Conservation (phyloP, 2,329 filamentous ascomycete species). For the Hansfordia pulvinata region DNA sequence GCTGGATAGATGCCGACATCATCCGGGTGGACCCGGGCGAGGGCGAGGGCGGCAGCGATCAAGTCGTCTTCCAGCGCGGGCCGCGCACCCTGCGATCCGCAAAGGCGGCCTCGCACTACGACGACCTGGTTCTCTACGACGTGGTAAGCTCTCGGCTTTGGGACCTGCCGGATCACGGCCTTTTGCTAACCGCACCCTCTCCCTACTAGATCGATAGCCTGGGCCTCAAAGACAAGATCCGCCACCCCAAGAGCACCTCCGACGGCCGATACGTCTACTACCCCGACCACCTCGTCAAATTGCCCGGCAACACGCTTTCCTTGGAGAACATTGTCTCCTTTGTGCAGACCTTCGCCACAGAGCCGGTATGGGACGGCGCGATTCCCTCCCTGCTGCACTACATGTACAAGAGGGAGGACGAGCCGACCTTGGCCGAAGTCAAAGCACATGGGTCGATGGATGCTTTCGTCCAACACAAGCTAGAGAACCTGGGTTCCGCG, state of each 20-base stretch:
- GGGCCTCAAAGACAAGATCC: constrained; percentile 38
- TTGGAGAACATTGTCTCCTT: constrained; percentile 4
- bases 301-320: constrained; percentile 6
- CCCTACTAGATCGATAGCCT: constrained; percentile 39
- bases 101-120: constrained; percentile 25
- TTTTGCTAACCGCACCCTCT: constrained; percentile 6
- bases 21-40: constrained; percentile 38
- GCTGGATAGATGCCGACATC: constrained; percentile 65
- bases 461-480: too few relatives aligned
- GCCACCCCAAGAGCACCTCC: constrained; percentile 33
- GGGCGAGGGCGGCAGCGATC: constrained; percentile 35
- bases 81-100: constrained; percentile 59
- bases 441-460: too few relatives aligned
- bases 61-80: constrained; percentile 69
- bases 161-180: constrained; percentile 3
- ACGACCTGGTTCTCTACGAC: constrained; percentile 54
- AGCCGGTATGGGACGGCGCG: constrained; percentile 13
- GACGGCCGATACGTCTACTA: constrained; percentile 72
- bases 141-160: constrained; percentile 39
- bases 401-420: too few relatives aligned
- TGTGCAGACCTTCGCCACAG: constrained; percentile 7
- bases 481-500: constrained; percentile 5
- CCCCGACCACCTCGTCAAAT: constrained; percentile 60
- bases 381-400: constrained; percentile 3
- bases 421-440: too few relatives aligned